Evolutionary conservation across 129 eudicot genomes (phyloP).

Genomic region (Centella asiatica): DNA sequence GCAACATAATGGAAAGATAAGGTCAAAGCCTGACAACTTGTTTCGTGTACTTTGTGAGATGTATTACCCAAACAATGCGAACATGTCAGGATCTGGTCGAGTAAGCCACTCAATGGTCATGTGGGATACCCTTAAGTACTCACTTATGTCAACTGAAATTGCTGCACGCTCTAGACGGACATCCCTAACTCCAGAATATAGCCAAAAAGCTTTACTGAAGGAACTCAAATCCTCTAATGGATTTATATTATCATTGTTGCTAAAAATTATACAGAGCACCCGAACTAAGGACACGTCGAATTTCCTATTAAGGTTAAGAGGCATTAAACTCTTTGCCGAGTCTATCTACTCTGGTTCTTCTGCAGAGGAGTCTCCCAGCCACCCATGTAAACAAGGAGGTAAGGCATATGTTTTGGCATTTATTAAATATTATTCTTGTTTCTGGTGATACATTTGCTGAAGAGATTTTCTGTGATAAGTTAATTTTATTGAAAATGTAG

Average conservation of each 20-base stretch:
- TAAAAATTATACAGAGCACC: conserved; percentile 45
- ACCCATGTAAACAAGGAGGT: conserved; percentile 42
- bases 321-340: conserved; percentile 65
- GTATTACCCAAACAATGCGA: conserved; percentile 61
- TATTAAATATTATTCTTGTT: neutral
- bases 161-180: conserved; percentile 70
- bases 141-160: conserved; percentile 76
- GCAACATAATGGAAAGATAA: conserved; percentile 31
- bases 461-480: too few relatives aligned
- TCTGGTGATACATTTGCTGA: too few relatives aligned
- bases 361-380: conserved; percentile 25
- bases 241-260: conserved; percentile 68
- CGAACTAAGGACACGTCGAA: conserved; percentile 40
- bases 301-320: conserved; percentile 58
- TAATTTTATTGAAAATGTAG: too few relatives aligned
- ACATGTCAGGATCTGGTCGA: conserved; percentile 53
- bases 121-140: conserved; percentile 93
- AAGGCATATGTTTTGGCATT: conserved; percentile 8
- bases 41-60: conserved; percentile 44
- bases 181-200: conserved; percentile 42
- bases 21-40: conserved; percentile 47
- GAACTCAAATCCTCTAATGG: conserved; percentile 80
- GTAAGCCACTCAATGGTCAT: conserved; percentile 62
- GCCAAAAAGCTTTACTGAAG: conserved; percentile 44
- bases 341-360: conserved; percentile 54